Conservation (phyloP, 106 monocot genomes). For the Allium fistulosum region DNA sequence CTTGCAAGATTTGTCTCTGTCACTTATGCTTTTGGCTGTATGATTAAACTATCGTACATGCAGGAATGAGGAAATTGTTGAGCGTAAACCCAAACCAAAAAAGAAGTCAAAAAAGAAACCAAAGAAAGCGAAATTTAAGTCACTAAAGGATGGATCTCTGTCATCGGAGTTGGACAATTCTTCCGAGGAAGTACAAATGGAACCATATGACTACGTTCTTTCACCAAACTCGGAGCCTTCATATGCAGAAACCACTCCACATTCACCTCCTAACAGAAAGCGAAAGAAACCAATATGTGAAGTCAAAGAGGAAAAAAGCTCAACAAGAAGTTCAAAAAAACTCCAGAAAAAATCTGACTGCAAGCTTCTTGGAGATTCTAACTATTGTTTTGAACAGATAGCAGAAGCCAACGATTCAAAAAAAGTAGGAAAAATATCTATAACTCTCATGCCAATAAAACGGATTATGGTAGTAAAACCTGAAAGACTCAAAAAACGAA, state of each 20-base stretch:
- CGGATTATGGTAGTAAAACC: slow-evolving; percentile 79
- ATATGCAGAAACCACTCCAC: slow-evolving; percentile 30
- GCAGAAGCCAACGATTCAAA: slow-evolving; percentile 34
- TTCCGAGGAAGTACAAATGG: slow-evolving; percentile 30
- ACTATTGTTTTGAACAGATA: slow-evolving; percentile 28
- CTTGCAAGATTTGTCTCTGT: background rate
- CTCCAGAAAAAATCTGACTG: slow-evolving; percentile 32
- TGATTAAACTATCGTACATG: slow-evolving; percentile 5
- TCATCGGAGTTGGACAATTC: slow-evolving; percentile 46
- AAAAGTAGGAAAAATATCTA: slow-evolving; percentile 57
- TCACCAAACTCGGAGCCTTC: slow-evolving; percentile 15
- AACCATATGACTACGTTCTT: slow-evolving; percentile 28
- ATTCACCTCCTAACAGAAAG: slow-evolving; percentile 38
- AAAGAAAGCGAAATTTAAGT: slow-evolving; percentile 82
- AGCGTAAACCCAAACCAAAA: slow-evolving; percentile 59
- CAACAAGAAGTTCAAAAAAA: slow-evolving; percentile 47
- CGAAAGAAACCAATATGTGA: slow-evolving; percentile 34
- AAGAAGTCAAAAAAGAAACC: slow-evolving; percentile 76
- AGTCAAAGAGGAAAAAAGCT: slow-evolving; percentile 38
- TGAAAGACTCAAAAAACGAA: slow-evolving; percentile 68
- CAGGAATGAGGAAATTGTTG: slow-evolving; percentile 20
- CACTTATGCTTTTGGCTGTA: too few relatives aligned
- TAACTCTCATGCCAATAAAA: slow-evolving; percentile 66
- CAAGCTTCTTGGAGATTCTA: slow-evolving; percentile 18
- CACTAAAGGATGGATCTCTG: slow-evolving; percentile 69